Evolutionary conservation across 805 yeast genomes (phyloP), one percentile per base, ranked within the genome.

Genomic region (Candida ortonii): DNA sequence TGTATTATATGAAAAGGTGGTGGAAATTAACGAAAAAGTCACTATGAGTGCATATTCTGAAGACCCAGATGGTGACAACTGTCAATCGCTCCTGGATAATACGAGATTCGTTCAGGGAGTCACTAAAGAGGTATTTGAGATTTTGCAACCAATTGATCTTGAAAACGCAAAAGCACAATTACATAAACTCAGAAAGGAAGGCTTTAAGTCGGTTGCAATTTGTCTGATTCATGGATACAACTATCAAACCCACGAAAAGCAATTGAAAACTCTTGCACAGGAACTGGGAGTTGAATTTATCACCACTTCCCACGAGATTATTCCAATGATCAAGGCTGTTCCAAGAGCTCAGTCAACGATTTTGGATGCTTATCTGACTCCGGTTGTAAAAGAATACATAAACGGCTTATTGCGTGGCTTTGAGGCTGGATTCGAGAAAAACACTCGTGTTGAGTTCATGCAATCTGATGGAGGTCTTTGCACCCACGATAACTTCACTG

Each of bases 391-490:
- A 30, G 59, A 53, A 1, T 65, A 65, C 39, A 55, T 64, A 15
- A 54, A 56, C 7, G 65, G 62, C 12, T 56, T 64, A 24, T 46
- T 71, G 25, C 35, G 42, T 12, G 60, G 60, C 12, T 57, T 62
- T 28, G 40, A 49, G 16, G 39, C 44, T 2, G 70, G 64, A n/a
- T 57, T 68, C n/a, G 44, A 39, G 20, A 18, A 37, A 18, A 29
- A 40, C 22, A 60, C 64, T 5, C 51, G 61, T 35, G 66, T 73
- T 34, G 66, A 71, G 41, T 73, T 73, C 53, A 73, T 73, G 80
- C 78, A 72, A 49, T 66, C 73, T 8, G 74, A 73, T 53, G 80
- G 80, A 25, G 80, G 80, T 7, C 58, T 73, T 28, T 69, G 71
- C 41, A 70, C 71, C 7, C 70, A 73, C 62, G 65, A 68, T 37